Evolutionary conservation across 2,329 filamentous ascomycete genomes (phyloP).

Genomic region (Cladorrhinum sp.): DNA sequence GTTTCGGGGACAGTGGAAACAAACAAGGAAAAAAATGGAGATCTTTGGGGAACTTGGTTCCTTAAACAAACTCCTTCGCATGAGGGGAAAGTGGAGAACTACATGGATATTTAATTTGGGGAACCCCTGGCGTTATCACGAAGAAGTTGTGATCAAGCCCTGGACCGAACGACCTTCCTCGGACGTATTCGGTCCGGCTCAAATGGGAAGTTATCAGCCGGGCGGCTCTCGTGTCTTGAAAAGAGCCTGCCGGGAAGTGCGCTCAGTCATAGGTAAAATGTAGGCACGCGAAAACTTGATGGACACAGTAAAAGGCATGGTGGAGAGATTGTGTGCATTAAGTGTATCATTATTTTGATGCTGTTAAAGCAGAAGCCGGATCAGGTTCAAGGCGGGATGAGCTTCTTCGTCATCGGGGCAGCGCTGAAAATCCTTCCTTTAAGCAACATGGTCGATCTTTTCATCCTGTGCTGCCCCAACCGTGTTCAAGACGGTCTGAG

Average conservation of each 20-base stretch:
- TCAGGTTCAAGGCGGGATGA: too few relatives aligned
- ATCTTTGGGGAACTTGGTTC: slow-evolving; percentile 15
- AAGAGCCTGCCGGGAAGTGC: neutral
- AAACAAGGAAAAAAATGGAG: neutral
- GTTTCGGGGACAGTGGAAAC: neutral
- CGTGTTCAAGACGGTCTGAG: slow-evolving; percentile 43
- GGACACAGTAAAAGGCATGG: too few relatives aligned
- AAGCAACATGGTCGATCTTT: slow-evolving; percentile 25
- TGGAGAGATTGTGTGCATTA: neutral
- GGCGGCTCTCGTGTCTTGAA: neutral
- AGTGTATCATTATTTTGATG: neutral
- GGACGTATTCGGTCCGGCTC: slow-evolving; percentile 11
- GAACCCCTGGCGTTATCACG: neutral
- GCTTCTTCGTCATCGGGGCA: too few relatives aligned
- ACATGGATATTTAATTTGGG: neutral
- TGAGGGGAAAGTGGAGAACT: slow-evolving; percentile 13
- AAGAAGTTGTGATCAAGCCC: too few relatives aligned
- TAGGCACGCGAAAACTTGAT: neutral
- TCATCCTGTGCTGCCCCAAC: slow-evolving; percentile 31
- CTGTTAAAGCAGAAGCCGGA: too few relatives aligned
- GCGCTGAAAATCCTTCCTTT: neutral
- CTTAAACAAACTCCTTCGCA: neutral
- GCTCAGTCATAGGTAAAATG: neutral
- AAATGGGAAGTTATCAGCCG: neutral
- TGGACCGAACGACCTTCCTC: neutral